A percentile compares a stretch with the other conserved stretches of the same genome.
Conservation (phyloP, 192 early-diverging fungal genomes). For the Phycomyces blakesleeanus region DNA sequence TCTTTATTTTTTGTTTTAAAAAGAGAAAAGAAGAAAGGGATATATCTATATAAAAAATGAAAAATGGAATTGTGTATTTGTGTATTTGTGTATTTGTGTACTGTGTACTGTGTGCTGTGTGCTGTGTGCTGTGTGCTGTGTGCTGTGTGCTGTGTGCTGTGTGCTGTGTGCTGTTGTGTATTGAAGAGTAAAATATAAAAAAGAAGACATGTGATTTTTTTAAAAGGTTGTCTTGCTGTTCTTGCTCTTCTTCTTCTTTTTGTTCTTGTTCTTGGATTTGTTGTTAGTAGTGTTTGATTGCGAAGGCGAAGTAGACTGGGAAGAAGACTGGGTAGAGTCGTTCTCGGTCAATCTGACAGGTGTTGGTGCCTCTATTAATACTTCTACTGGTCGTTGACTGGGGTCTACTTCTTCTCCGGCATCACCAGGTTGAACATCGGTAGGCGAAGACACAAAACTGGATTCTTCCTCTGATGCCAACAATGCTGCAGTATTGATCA, state of each 20-base stretch:
- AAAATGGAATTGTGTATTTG: not conserved
- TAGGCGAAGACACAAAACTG: not conserved
- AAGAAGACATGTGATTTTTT: not conserved
- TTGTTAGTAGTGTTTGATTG: not conserved
- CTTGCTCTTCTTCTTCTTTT: conserved; percentile 4
- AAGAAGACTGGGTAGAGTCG: too few species aligned
- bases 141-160: too few species aligned
- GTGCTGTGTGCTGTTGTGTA: too few species aligned
- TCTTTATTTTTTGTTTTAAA: too few species aligned
- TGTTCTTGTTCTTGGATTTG: conserved; percentile 1
- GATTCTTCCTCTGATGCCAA: not conserved
- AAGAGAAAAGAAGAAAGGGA: too few species aligned
- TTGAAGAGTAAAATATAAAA: too few species aligned
- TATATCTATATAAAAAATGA: not conserved
- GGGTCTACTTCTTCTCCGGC: not conserved
- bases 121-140: too few species aligned
- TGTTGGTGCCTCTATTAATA: too few species aligned
- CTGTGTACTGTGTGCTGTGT: too few species aligned
- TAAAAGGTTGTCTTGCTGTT: conserved; percentile 12
- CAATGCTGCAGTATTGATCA: not conserved
- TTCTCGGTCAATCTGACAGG: too few species aligned
- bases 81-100: too few species aligned
- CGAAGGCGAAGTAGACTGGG: not conserved
- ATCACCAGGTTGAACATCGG: not conserved
- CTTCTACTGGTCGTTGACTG: too few species aligned